Percentiles rank a stretch among this genome's conserved stretches.
Conservation (phyloP, 768 basidiomycete genomes). For the Hericium rajendrae region DNA sequence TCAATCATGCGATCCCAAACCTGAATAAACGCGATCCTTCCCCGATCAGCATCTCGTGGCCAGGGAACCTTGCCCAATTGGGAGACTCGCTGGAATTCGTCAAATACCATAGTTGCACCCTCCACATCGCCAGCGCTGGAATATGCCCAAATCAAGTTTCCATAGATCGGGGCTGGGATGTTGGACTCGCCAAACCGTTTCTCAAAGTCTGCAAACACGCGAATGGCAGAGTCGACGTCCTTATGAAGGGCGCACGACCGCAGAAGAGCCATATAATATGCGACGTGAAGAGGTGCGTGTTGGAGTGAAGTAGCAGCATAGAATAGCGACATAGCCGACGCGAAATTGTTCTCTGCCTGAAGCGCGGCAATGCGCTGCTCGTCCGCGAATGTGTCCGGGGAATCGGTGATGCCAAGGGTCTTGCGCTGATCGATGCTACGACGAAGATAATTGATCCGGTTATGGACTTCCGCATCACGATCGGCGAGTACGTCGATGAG, state of each 20-base stretch:
- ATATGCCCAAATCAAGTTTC: slow-evolving; percentile 50
- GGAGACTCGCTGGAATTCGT: slow-evolving; percentile 41
- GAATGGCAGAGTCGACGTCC: slow-evolving; percentile 50
- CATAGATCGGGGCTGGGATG: slow-evolving; percentile 33
- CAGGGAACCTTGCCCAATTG: slow-evolving; percentile 28
- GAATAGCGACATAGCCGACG: slow-evolving; percentile 65
- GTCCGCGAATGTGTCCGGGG: slow-evolving; percentile 23
- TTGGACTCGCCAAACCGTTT: slow-evolving; percentile 21
- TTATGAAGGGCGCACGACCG: slow-evolving; percentile 49
- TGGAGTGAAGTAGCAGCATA: slow-evolving; percentile 36
- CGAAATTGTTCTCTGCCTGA: slow-evolving; percentile 58
- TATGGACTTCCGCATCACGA: slow-evolving; percentile 58
- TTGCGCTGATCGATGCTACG: slow-evolving; percentile 32
- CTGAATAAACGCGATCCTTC: slow-evolving; percentile 28
- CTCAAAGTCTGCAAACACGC: slow-evolving; percentile 57
- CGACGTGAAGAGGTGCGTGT: slow-evolving; percentile 14
- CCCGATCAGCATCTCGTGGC: slow-evolving; percentile 13
- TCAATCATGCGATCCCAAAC: slow-evolving; percentile 74
- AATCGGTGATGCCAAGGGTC: slow-evolving; percentile 25
- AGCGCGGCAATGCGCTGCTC: slow-evolving; percentile 34
- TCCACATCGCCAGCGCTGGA: slow-evolving; percentile 38
- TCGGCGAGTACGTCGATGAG: slow-evolving; percentile 54
- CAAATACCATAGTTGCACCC: slow-evolving; percentile 51
- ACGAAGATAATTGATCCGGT: slow-evolving; percentile 21
- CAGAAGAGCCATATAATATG: slow-evolving; percentile 46